Base-by-base conservation (phyloP, 1,139 yeast genomes). In the Groenewaldozyma sp. region DNA sequence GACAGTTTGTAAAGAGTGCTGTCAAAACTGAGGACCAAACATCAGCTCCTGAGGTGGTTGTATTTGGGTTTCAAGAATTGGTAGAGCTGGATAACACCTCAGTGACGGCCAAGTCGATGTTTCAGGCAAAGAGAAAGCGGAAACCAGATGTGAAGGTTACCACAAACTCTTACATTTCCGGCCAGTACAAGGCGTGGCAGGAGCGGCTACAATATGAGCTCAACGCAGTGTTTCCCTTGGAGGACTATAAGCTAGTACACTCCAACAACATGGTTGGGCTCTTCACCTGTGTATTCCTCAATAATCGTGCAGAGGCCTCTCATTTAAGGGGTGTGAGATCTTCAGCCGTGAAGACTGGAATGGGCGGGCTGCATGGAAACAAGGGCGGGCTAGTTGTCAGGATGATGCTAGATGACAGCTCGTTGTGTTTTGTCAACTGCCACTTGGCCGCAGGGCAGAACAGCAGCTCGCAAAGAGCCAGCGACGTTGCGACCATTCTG, bases 361-460 rank as follows among this genome's bases (percentile, higher is more conserved):
- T 91, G 39, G 95, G 95, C 16, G 97, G 97, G 13, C 76, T 86
- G 55, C 82, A 95, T 31, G 97, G 97, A 14, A 91, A 91, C 56
- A 91, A 91, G 60, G 99, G 99, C 24, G 95, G 91, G 1, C 80
- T 86, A 39, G 88, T 94, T 0, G 82, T 87, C 10, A 70, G 96
- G 47, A 76, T 91, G 59, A 71, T 78, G 42, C 74, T 82, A 48
- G 86, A 86, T 9, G 78, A 78, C 39, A 74, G 91, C 1, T 71
- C 83, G 0, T 67, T 83, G 45, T 82, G 94, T 56, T 78, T 84
- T 56, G 80, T 86, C 24, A 82, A 87, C 39, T 82, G 94, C 2
- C 99, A 91, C 66, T 68, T 77, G 48, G 95, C 98, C 0, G 97
- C 98, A 0, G 98, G 99, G 1, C 75, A 79, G 38, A 69, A 71